Evolutionary conservation across 345 rosid genomes (phyloP).

Genomic region (Diplotaxis tenuifolia): DNA sequence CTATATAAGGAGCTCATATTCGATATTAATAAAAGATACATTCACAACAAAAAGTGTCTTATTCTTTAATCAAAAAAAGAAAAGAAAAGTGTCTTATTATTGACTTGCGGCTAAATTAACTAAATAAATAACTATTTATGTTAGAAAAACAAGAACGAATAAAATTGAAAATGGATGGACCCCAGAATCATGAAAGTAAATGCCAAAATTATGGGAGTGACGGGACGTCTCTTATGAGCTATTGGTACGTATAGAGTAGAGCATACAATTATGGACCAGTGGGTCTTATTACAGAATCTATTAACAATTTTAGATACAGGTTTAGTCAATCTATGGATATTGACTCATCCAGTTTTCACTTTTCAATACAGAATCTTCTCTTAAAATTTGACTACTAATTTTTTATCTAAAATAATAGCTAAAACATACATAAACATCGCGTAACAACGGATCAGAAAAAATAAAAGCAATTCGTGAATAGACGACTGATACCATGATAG

Average conservation of each 20-base stretch:
- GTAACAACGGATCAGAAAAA: too few species aligned
- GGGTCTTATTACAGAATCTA: slow-evolving; percentile 31
- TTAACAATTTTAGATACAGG: slow-evolving; percentile 19
- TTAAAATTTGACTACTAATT: neutral
- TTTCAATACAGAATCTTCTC: neutral
- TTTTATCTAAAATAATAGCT: neutral
- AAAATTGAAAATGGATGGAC: slow-evolving; percentile 18
- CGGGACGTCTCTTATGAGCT: slow-evolving; percentile 32
- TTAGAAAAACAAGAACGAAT: neutral
- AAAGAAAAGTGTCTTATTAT: neutral
- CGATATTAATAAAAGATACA: too few species aligned
- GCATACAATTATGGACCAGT: slow-evolving; percentile 36
- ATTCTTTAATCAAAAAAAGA: too few species aligned
- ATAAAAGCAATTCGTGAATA: too few species aligned
- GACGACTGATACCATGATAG: too few species aligned
- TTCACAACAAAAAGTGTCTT: too few species aligned
- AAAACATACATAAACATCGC: neutral
- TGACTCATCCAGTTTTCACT: slow-evolving; percentile 6
- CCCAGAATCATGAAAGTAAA: slow-evolving; percentile 27
- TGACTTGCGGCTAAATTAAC: neutral
- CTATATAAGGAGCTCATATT: too few species aligned
- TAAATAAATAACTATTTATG: neutral
- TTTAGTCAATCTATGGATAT: slow-evolving; percentile 28
- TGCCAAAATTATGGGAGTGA: slow-evolving; percentile 28
- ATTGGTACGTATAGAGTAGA: slow-evolving; percentile 26